Base-by-base conservation (phyloP, 2,329 filamentous ascomycete species). In the Verticillium longisporum region DNA sequence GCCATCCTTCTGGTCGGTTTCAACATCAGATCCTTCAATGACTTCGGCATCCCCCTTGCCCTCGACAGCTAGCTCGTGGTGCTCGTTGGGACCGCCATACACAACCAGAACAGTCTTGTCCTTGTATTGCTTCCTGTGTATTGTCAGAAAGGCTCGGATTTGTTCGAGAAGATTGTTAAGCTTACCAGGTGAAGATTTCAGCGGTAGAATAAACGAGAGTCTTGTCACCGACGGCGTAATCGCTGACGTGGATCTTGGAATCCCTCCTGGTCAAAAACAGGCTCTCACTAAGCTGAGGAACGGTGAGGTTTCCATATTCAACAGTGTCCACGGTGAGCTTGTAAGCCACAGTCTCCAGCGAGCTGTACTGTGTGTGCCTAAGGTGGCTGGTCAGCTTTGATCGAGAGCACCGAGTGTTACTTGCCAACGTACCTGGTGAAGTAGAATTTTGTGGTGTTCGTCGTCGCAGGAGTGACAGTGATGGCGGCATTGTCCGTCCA, bases 161-260 rank as follows among this genome's bases (percentile, higher is more conserved):
- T 36, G 9, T 2, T 36, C 34, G 34, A 36, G 5, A 11, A 0
- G 26, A 15, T 9, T 10, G 7, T 33, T 4, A 13, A 11, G 38
- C 53, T 13, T 53, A 61, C 58, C 84, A 87, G 0, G 84, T 88
- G 65, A 85, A 85, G 58, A 89, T 80, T 67, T 90, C 87, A 0
- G 84, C 85, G 4, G 86, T 86, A 0, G 84, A 88, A 73, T 89
- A 89, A 1, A 88, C 73, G n/a, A 89, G 69, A 5, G 78, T 83
- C 13, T 78, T 72, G 26, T 79, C 78, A 1, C 82, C 84, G 56
- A 89, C 72, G 54, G 83, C 77, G 63, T 88, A 89, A 68, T 89
- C 83, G 9, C 81, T 85, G 13, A 88, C 83, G 66, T 86, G 83
- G 61, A 87, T 79, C 71, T 81, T 88, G 1, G 84, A 85, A 68